A percentile compares a stretch with the other conserved stretches of the same genome.
Evolutionary conservation across 305 asterid genomes (phyloP).

Genomic region (Fraxinus albicans): DNA sequence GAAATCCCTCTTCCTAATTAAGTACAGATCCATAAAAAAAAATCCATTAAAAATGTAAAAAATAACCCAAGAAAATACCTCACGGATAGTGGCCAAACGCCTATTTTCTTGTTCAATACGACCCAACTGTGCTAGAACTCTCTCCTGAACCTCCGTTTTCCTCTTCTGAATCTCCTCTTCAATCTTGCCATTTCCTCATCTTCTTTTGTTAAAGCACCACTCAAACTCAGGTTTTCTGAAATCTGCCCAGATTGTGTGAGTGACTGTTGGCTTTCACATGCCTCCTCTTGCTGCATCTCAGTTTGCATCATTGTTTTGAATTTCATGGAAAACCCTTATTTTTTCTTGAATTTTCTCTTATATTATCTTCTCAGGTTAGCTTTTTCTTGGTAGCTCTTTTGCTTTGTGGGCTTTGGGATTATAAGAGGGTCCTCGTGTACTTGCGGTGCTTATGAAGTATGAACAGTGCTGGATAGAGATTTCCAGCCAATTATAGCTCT

Average conservation of each 20-base stretch:
- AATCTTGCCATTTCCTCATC: slow-evolving; percentile 93
- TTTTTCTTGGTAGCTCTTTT: slow-evolving; percentile 29
- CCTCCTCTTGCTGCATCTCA: slow-evolving; percentile 29
- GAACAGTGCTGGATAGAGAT: background rate
- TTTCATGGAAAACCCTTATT: slow-evolving; percentile 28
- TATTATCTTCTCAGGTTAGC: slow-evolving; percentile 18
- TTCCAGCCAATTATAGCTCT: background rate
- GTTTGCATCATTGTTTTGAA: slow-evolving; percentile 42
- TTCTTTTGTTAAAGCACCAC: slow-evolving; percentile 49
- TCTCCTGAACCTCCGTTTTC: slow-evolving; percentile 85
- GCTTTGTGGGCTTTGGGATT: slow-evolving; percentile 36
- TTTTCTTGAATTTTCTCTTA: slow-evolving; percentile 35
- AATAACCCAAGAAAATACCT: slow-evolving; percentile 40
- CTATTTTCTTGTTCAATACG: slow-evolving; percentile 92
- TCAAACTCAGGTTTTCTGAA: slow-evolving; percentile 69
- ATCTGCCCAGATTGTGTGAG: slow-evolving; percentile 54
- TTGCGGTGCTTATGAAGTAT: background rate
- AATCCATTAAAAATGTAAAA: background rate
- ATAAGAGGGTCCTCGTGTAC: background rate
- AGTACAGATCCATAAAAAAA: background rate
- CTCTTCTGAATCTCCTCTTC: slow-evolving; percentile 98
- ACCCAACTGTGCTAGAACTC: slow-evolving; percentile 82
- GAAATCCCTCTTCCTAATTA: background rate
- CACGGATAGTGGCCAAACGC: slow-evolving; percentile 83
- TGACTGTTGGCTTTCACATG: slow-evolving; percentile 52